Percentiles rank a stretch among this genome's conserved stretches.
phyloP scores from a whole-genome alignment of 2,329 filamentous ascomycete genomes.

The Aquanectria penicillioides region DNA sequence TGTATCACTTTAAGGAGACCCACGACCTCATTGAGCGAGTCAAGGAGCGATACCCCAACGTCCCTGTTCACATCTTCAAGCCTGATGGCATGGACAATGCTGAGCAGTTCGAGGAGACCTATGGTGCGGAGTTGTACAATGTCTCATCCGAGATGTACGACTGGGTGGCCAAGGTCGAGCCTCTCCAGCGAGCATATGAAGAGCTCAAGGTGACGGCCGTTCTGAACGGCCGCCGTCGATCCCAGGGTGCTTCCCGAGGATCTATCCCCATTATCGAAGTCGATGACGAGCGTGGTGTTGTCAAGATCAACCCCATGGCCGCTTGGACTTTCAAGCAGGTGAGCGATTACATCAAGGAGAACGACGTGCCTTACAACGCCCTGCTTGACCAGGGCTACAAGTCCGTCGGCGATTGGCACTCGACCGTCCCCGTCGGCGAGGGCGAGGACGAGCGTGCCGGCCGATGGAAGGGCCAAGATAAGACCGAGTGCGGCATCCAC shows the following conservation, averaged over 20 bases:
- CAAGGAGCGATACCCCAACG: conserved; percentile 77
- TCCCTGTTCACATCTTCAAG: conserved; percentile 89
- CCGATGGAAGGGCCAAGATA: conserved; percentile 94
- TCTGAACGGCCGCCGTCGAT: conserved; percentile 89
- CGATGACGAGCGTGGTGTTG: conserved; percentile 84
- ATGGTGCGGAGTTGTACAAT: conserved; percentile 88
- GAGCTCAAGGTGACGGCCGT: conserved; percentile 90
- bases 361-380: conserved; percentile 93
- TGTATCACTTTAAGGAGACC: conserved; percentile 85
- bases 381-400: conserved; percentile 96
- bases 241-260: conserved; percentile 92
- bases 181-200: conserved; percentile 88
- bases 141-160: conserved; percentile 90
- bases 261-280: conserved; percentile 92
- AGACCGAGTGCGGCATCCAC: conserved; percentile 99
- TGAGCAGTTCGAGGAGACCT: conserved; percentile 81
- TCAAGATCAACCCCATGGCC: conserved; percentile 98
- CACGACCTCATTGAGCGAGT: conserved; percentile 79
- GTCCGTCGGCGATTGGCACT: conserved; percentile 98
- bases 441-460: conserved; percentile 96
- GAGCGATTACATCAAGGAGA: conserved; percentile 83
- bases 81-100: conserved; percentile 78
- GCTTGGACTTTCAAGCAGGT: conserved; percentile 95
- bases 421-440: conserved; percentile 87
- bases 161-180: conserved; percentile 97